Conservation (phyloP, 2,329 filamentous ascomycete species). For the Chaetomium strumarium region DNA sequence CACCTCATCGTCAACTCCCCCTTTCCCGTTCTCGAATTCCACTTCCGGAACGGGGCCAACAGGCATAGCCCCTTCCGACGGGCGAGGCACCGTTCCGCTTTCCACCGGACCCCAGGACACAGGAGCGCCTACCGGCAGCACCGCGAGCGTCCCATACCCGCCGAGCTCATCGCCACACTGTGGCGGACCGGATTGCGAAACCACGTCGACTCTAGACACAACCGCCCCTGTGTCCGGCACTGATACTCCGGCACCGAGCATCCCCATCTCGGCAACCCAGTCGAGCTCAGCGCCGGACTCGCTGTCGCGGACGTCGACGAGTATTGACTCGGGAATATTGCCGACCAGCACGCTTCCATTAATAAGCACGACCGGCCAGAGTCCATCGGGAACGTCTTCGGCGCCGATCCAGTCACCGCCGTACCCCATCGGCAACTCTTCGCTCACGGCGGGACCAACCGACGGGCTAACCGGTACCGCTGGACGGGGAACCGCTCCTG, state of each 20-base stretch:
- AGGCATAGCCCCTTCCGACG: background rate
- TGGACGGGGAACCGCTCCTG: background rate
- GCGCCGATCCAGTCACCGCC: conserved; percentile 3
- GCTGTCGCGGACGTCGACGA: conserved; percentile 9
- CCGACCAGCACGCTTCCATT: background rate
- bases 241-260: background rate
- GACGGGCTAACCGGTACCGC: background rate
- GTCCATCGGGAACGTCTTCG: background rate
- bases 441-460: background rate
- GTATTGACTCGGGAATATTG: background rate
- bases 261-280: background rate
- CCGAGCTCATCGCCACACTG: background rate
- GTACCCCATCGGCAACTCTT: conserved; percentile 11
- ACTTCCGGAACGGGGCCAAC: conserved; percentile 6
- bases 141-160: conserved; percentile 10
- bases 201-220: too few species aligned
- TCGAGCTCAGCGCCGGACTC: conserved; percentile 9
- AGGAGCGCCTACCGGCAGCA: background rate
- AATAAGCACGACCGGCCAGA: background rate
- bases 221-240: background rate
- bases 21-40: conserved; percentile 10
- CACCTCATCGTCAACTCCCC: background rate
- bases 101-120: background rate
- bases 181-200: too few species aligned
- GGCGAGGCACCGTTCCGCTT: background rate